These are phyloP conservation scores for Choricystis sp. DNA, from an alignment of 139 green algal genomes.

Conservation along the genomic window DNA sequence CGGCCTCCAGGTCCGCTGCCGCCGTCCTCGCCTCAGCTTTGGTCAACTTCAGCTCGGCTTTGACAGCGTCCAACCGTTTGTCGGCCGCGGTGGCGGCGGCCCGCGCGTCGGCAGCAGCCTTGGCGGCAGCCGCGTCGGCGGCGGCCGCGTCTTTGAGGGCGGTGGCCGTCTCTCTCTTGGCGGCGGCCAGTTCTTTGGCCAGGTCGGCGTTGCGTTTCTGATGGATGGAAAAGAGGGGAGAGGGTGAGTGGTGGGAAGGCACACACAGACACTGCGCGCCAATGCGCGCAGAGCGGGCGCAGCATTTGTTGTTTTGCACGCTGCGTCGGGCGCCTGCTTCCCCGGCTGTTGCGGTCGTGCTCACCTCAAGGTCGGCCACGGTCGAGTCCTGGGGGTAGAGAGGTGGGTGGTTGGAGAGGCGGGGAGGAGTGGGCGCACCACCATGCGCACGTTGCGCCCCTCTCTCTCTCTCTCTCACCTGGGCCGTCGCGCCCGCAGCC, in stretches of 20 bases:
- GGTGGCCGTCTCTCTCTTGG: not conserved
- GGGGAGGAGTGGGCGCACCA: too few species aligned
- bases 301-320: not conserved
- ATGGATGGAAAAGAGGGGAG: not conserved
- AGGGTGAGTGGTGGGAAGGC: not conserved
- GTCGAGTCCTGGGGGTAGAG: too few species aligned
- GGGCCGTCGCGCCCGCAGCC: too few species aligned
- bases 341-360: not conserved
- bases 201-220: not conserved
- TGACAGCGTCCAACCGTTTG: not conserved
- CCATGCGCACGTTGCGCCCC: too few species aligned
- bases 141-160: not conserved
- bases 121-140: too few species aligned
- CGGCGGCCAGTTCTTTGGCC: not conserved
- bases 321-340: too few species aligned
- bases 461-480: too few species aligned
- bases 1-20: not conserved
- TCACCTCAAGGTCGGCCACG: not conserved
- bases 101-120: not conserved
- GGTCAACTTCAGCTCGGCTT: not conserved
- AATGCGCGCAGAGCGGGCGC: not conserved
- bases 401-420: too few species aligned
- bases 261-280: not conserved
- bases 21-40: not conserved
- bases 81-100: not conserved